These are phyloP conservation scores for Drosera capensis DNA, from an alignment of 148 eudicot species.

Conservation along the genomic window DNA sequence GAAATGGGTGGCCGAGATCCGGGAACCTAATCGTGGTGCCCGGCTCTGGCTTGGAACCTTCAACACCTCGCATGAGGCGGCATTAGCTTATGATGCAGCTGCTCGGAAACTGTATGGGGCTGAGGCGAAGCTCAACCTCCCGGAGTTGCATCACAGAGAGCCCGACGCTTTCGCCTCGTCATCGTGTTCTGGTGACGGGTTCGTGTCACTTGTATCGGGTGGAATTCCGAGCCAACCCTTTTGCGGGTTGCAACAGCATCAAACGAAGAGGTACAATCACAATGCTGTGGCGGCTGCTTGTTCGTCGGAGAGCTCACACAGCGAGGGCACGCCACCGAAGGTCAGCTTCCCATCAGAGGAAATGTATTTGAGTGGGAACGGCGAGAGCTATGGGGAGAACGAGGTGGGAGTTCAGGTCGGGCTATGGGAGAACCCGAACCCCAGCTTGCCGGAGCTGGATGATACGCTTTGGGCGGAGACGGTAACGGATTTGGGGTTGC, in stretches of 20 bases:
- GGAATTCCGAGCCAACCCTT: background rate
- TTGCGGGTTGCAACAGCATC: background rate
- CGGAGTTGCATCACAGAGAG: slow-evolving; percentile 18
- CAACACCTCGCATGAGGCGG: background rate
- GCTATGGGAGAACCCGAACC: slow-evolving; percentile 30
- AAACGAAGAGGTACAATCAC: background rate
- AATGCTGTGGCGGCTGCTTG: slow-evolving; percentile 1
- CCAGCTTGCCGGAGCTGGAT: slow-evolving; percentile 56
- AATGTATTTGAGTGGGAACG: slow-evolving; percentile 2
- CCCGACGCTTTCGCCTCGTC: slow-evolving; percentile 1
- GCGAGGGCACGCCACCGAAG: too few species aligned
- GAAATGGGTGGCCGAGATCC: background rate
- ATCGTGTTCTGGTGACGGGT: background rate
- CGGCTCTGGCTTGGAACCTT: background rate
- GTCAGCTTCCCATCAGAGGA: too few species aligned
- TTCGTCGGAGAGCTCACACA: slow-evolving; percentile 15
- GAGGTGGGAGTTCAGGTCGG: slow-evolving; percentile 24
- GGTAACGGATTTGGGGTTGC: slow-evolving; percentile 21
- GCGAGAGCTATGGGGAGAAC: slow-evolving; percentile 24
- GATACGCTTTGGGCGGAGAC: slow-evolving; percentile 50
- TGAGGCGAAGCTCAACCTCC: slow-evolving; percentile 70
- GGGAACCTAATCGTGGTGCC: background rate
- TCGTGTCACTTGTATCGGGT: background rate
- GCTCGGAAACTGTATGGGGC: slow-evolving; percentile 64
- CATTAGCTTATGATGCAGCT: slow-evolving; percentile 65